Evolutionary conservation across 257 asterid species (phyloP).

Genomic region (Coffea canephora): DNA sequence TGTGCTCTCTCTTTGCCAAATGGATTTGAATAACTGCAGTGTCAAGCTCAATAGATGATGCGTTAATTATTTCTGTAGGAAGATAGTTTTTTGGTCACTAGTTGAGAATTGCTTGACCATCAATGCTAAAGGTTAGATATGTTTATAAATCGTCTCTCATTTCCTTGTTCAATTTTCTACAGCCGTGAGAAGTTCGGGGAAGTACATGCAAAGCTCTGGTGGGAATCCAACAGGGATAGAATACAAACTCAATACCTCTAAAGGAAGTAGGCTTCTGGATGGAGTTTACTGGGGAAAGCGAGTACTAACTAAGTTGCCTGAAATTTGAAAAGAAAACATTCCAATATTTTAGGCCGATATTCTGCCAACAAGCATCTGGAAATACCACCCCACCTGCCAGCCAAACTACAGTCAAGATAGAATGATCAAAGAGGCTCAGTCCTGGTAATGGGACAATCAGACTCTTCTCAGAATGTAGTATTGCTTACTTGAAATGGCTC

Average conservation of each 20-base stretch:
- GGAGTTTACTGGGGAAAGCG: background rate
- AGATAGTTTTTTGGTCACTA: background rate
- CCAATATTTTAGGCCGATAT: background rate
- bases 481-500: slow-evolving; percentile 5
- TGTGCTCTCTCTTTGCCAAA: background rate
- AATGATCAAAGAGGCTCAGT: slow-evolving; percentile 3
- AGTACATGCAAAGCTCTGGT: slow-evolving; percentile 86
- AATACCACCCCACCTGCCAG: background rate
- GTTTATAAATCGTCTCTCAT: background rate
- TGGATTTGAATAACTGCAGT: background rate
- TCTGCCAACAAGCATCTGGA: background rate
- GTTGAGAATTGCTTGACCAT: background rate
- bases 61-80: background rate
- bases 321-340: background rate
- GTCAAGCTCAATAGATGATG: background rate
- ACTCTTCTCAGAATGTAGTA: background rate
- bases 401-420: background rate
- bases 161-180: slow-evolving; percentile 7
- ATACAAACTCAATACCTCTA: slow-evolving; percentile 85
- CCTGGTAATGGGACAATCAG: background rate
- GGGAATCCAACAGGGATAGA: slow-evolving; percentile 95
- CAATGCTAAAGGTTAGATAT: background rate
- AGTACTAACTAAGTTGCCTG: background rate
- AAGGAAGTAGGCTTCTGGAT: slow-evolving; percentile 1
- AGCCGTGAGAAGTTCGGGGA: slow-evolving; percentile 93